Base-by-base conservation (phyloP, 2,329 filamentous ascomycete species). In the Talaromyces pinophilus region DNA sequence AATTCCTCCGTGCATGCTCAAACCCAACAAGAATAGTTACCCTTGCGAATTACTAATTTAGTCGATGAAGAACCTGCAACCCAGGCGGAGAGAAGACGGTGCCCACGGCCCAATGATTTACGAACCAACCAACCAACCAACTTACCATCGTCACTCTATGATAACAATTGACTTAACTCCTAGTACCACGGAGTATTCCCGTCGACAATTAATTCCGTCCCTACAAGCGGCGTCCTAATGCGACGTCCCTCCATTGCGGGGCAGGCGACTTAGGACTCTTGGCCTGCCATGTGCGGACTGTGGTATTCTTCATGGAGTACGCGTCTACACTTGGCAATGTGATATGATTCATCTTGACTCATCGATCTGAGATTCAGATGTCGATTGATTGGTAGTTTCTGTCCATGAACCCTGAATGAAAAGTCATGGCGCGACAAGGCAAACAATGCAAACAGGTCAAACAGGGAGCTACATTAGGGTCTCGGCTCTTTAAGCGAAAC, bases 331-430 rank as follows among this genome's bases (percentile, higher is more conserved):
- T 55, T 19, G 50, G 50, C 50, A 15, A 28, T 25, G 13, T 54
- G n/a, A 5, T 25, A 55, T 57, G 54, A 57, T 15, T 57, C 54
- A 57, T 57, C n/a, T 57, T 57, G 54, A 57, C 54, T 57, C 33
- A 57, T 57, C 54, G 33, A 40, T 57, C 6, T 17, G 19, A 22
- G 33, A 22, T 38, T 19, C 30, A 25, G 10, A 10, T 38, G 19
- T 55, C 28, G 28, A 19, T 7, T 28, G 13, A 28, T 35, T 15
- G 50, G 28, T 19, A 19, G 2, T n/a, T 54, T 15, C 10, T 2
- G n/a, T 17, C 8, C n/a, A 1, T 33, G 17, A 35, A 55, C 28
- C 17, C 33, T 22, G 54, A 15, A 6, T 25, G 54, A 25, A 8
- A 38, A 10, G 10, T 38, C 17, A 38, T 3, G 30, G 17, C n/a